These are phyloP conservation scores for Westerdykella sp. DNA, from an alignment of 2,329 filamentous ascomycete species.

Conservation along the genomic window DNA sequence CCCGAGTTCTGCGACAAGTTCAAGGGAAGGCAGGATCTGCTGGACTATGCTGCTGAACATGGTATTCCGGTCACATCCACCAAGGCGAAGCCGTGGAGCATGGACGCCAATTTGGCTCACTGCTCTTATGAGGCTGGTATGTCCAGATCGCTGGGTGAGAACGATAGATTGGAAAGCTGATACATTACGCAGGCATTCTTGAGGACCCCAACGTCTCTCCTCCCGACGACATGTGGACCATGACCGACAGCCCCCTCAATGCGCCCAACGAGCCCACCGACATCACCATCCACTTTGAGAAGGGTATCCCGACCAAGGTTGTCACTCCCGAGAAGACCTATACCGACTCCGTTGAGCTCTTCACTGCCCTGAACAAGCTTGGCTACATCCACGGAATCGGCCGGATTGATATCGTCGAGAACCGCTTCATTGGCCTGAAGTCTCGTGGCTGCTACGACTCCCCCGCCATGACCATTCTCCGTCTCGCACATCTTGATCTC, in stretches of 20 bases:
- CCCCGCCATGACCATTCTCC: constrained; percentile 42
- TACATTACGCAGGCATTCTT: constrained; percentile 45
- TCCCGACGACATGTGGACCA: constrained; percentile 75
- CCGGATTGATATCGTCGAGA: constrained; percentile 77
- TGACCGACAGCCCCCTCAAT: constrained; percentile 60
- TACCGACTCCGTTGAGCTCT: constrained; percentile 66
- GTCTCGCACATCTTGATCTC: constrained; percentile 54
- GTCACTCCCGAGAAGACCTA: constrained; percentile 53
- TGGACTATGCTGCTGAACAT: constrained; percentile 62
- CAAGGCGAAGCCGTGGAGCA: constrained; percentile 64
- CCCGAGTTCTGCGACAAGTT: constrained; percentile 65
- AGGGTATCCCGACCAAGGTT: constrained; percentile 67
- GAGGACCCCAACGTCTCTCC: constrained; percentile 61
- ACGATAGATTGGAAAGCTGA: not conserved
- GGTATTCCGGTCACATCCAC: constrained; percentile 67
- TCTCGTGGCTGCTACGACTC: constrained; percentile 72
- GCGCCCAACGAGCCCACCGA: constrained; percentile 66
- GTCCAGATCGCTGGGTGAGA: not conserved
- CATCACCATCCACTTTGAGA: constrained; percentile 65
- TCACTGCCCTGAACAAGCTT: constrained; percentile 65
- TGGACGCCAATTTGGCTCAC: constrained; percentile 68
- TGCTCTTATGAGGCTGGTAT: constrained; percentile 71
- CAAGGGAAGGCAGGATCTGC: constrained; percentile 64
- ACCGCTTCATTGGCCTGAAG: constrained; percentile 75
- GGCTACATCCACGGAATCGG: constrained; percentile 68